Conservation (phyloP, 768 basidiomycete species). For the Naganishia vishniacii region DNA sequence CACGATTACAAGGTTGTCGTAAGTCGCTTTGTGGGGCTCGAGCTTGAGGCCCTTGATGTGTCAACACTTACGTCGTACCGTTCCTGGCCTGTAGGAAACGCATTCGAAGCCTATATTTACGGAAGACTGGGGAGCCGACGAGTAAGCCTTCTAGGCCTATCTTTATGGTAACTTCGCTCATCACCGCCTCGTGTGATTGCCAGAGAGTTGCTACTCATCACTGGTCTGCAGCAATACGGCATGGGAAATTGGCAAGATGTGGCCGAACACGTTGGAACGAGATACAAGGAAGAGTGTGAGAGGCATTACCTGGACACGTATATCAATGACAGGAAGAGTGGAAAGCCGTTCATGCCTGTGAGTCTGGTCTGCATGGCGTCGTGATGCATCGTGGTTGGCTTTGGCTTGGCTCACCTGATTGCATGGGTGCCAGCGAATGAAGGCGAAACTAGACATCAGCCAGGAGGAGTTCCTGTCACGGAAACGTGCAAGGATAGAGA, state of each 20-base stretch:
- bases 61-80: background rate
- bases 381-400: too few species aligned
- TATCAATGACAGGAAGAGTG: slow-evolving; percentile 28
- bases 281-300: slow-evolving; percentile 88
- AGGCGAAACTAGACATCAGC: slow-evolving; percentile 60
- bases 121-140: slow-evolving; percentile 95
- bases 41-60: background rate
- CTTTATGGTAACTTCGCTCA: background rate
- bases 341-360: slow-evolving; percentile 45
- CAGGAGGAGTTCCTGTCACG: slow-evolving; percentile 77
- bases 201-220: slow-evolving; percentile 82
- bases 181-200: background rate
- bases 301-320: slow-evolving; percentile 66
- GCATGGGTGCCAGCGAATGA: slow-evolving; percentile 48
- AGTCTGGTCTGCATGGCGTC: too few species aligned
- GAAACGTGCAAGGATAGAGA: slow-evolving; percentile 81
- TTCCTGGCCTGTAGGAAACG: slow-evolving; percentile 62
- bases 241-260: slow-evolving; percentile 96
- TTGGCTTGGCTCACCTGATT: too few species aligned
- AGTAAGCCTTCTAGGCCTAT: slow-evolving; percentile 55
- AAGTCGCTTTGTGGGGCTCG: slow-evolving; percentile 32
- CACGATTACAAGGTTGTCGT: slow-evolving; percentile 92
- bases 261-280: slow-evolving; percentile 82
- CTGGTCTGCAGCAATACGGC: slow-evolving; percentile 79
- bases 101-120: slow-evolving; percentile 94